phyloP scores from a whole-genome alignment of 352 stramenopile species.

The Globisporangium paroecandrum region DNA sequence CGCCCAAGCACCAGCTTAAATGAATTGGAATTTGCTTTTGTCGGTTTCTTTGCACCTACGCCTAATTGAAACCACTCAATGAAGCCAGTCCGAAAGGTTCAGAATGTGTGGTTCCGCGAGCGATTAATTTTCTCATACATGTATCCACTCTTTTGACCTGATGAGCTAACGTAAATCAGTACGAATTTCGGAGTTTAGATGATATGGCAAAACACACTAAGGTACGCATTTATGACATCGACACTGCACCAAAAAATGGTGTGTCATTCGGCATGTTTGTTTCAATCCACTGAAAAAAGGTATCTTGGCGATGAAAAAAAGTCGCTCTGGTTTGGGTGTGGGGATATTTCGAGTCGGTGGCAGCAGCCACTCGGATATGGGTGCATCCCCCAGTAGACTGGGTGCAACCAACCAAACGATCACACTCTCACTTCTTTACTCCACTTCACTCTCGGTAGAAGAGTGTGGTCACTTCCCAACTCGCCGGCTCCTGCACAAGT shows the following conservation, averaged over 20 bases:
- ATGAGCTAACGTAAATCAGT: neutral
- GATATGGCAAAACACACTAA: neutral
- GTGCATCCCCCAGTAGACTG: neutral
- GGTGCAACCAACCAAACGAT: neutral
- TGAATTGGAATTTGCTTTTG: too few species aligned
- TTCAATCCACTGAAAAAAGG: neutral
- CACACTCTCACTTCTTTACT: neutral
- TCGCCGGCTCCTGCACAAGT: conserved; percentile 1
- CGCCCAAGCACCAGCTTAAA: too few species aligned
- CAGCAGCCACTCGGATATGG: neutral
- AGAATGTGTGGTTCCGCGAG: neutral
- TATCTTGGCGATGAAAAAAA: neutral
- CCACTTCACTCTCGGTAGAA: neutral
- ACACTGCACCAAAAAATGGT: neutral
- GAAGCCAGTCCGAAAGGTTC: neutral
- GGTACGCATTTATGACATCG: too few species aligned
- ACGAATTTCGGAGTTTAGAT: neutral
- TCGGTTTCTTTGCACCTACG: neutral
- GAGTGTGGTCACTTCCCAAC: neutral
- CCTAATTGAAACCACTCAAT: neutral
- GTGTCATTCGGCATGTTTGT: neutral
- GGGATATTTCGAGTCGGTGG: neutral
- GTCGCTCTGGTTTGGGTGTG: neutral
- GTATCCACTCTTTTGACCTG: too few species aligned
- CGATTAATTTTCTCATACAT: neutral